A percentile compares a stretch with the other conserved stretches of the same genome.
phyloP scores from a whole-genome alignment of 2,329 filamentous ascomycete genomes.

The Fusarium pilosicola region DNA sequence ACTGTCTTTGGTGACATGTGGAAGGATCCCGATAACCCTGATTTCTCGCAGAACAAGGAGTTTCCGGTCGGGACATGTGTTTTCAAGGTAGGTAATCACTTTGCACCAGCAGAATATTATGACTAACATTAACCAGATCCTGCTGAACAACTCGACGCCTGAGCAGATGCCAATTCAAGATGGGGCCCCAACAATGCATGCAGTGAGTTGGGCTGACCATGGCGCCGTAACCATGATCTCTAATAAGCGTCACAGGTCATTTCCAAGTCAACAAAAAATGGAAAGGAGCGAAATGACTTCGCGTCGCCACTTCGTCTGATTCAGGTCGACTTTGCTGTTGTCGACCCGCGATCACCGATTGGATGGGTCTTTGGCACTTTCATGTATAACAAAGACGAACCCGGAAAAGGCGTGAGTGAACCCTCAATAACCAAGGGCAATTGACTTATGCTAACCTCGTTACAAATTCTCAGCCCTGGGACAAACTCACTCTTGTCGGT shows the following conservation, averaged over 20 bases:
- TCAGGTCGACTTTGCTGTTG: neutral
- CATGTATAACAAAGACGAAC: neutral
- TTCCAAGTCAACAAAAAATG: neutral
- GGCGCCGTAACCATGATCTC: accelerated
- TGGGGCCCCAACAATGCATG: neutral
- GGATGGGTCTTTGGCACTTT: neutral
- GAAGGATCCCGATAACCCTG: neutral
- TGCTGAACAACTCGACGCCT: neutral
- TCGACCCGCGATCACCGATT: neutral
- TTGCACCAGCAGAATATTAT: accelerated
- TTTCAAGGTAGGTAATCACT: neutral
- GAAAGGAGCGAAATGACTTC: neutral
- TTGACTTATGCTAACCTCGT: neutral
- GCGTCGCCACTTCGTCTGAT: neutral
- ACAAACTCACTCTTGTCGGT: neutral
- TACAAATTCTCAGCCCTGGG: neutral
- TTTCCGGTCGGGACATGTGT: neutral
- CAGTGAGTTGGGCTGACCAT: neutral
- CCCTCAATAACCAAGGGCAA: accelerated
- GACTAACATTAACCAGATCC: neutral
- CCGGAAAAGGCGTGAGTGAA: neutral
- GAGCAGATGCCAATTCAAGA: neutral
- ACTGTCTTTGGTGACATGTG: slow-evolving; percentile 3
- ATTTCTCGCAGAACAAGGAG: neutral
- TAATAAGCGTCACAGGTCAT: neutral